Percentiles rank a stretch among this genome's conserved stretches.
phyloP scores from a whole-genome alignment of 2,329 filamentous ascomycete species.

The Alternaria brassicicola region DNA sequence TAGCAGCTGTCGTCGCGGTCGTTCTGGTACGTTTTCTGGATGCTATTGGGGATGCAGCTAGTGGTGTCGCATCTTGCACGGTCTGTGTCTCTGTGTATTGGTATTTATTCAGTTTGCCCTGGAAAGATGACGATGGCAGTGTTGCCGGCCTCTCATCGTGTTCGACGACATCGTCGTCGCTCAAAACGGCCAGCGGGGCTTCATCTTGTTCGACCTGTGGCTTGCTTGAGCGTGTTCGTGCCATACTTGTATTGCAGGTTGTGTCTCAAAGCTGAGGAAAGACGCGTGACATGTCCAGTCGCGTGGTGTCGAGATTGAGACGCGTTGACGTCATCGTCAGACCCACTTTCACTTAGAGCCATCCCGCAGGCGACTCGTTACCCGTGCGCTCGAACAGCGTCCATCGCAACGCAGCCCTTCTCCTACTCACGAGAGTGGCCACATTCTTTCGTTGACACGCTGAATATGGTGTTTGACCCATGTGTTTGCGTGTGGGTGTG shows the following conservation, averaged over 20 bases:
- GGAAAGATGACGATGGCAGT: conserved; percentile 38
- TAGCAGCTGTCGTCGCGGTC: conserved; percentile 6
- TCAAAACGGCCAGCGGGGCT: neutral
- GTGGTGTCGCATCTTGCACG: neutral
- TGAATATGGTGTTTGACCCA: neutral
- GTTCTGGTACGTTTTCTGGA: conserved; percentile 32
- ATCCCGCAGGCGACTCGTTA: neutral
- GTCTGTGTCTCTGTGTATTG: conserved; percentile 24
- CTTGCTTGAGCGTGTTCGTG: conserved; percentile 22
- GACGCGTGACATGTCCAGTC: neutral
- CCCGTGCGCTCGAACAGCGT: neutral
- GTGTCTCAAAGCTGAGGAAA: neutral
- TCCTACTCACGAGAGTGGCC: neutral
- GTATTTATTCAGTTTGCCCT: conserved; percentile 37
- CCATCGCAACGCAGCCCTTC: neutral
- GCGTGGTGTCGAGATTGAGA: neutral
- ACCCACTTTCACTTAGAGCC: neutral
- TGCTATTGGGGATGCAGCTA: neutral
- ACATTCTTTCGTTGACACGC: neutral
- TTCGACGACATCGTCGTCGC: conserved; percentile 15
- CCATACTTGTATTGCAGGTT: conserved; percentile 11
- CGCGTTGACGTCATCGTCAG: conserved; percentile 13
- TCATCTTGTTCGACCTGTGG: neutral
- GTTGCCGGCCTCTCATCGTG: conserved; percentile 12
- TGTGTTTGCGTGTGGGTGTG: neutral